These are phyloP conservation scores for Camillea tinctor DNA, from an alignment of 2,329 filamentous ascomycete genomes.

Conservation along the genomic window DNA sequence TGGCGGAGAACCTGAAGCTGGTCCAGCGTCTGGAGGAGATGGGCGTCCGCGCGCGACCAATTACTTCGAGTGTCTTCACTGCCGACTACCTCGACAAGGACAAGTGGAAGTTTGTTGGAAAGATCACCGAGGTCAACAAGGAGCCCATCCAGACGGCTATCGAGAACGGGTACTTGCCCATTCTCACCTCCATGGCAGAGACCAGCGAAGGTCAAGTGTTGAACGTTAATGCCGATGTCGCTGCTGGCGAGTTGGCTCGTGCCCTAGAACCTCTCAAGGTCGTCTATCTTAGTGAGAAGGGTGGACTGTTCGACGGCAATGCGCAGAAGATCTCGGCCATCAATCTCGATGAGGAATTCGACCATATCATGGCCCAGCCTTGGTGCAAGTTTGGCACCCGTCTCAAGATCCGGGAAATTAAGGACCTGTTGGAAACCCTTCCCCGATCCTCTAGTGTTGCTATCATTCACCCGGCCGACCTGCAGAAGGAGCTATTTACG, in stretches of 20 bases:
- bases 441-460: slow-evolving; percentile 92
- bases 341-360: slow-evolving; percentile 95
- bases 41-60: slow-evolving; percentile 83
- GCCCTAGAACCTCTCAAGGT: slow-evolving; percentile 93
- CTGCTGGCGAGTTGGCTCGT: slow-evolving; percentile 87
- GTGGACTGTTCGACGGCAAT: slow-evolving; percentile 89
- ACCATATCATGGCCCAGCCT: slow-evolving; percentile 85
- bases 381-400: slow-evolving; percentile 96
- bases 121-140: slow-evolving; percentile 91
- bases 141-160: slow-evolving; percentile 88
- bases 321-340: slow-evolving; percentile 95
- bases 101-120: slow-evolving; percentile 93
- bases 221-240: slow-evolving; percentile 97
- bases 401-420: slow-evolving; percentile 97
- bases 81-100: slow-evolving; percentile 96
- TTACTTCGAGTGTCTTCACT: slow-evolving; percentile 85
- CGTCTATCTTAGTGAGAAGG: slow-evolving; percentile 98
- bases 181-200: slow-evolving; percentile 96
- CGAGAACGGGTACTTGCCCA: slow-evolving; percentile 84
- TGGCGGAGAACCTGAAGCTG: slow-evolving; percentile 92
- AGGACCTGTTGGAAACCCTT: slow-evolving; percentile 84
- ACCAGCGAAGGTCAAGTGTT: slow-evolving; percentile 86
- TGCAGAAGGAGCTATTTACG: slow-evolving; percentile 96
- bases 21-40: slow-evolving; percentile 86
- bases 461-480: slow-evolving; percentile 92